These are phyloP conservation scores for Astrothelium subdiscretum DNA, from an alignment of 495 filamentous ascomycete genomes.

Conservation along the genomic window DNA sequence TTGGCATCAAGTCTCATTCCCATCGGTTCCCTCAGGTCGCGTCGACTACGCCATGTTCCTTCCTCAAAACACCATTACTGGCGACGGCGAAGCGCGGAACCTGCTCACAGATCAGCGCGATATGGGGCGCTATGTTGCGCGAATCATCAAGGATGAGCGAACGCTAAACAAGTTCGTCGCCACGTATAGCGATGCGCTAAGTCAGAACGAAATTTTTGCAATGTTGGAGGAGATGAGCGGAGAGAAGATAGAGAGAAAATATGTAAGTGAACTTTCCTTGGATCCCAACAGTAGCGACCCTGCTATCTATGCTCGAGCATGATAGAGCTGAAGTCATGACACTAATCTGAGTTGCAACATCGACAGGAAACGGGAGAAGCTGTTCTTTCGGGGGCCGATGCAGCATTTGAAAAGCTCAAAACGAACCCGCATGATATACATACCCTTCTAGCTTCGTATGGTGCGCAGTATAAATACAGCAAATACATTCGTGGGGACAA, in stretches of 20 bases:
- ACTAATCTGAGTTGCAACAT: not conserved
- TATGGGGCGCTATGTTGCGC: constrained; percentile 44
- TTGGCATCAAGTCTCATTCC: constrained; percentile 47
- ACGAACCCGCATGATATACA: constrained; percentile 36
- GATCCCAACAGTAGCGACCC: not conserved
- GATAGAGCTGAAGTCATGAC: not conserved
- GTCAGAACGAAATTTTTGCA: constrained; percentile 39
- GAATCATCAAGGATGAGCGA: constrained; percentile 42
- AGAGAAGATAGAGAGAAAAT: constrained; percentile 40
- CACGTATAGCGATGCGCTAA: constrained; percentile 38
- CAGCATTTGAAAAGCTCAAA: constrained; percentile 31
- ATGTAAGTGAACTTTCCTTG: constrained; percentile 33
- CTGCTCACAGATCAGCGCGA: constrained; percentile 43
- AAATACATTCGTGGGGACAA: constrained; percentile 47
- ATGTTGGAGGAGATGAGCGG: constrained; percentile 41
- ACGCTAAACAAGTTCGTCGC: constrained; percentile 49
- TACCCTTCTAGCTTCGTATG: constrained; percentile 33
- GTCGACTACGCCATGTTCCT: constrained; percentile 40
- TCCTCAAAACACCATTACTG: constrained; percentile 36
- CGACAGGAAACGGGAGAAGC: constrained; percentile 16
- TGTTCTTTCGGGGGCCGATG: constrained; percentile 18
- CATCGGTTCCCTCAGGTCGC: constrained; percentile 39
- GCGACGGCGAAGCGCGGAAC: constrained; percentile 38
- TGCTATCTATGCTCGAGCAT: not conserved
- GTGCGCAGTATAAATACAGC: constrained; percentile 40